Base-by-base conservation (phyloP, 768 basidiomycete species). In the Trametes cingulata region DNA sequence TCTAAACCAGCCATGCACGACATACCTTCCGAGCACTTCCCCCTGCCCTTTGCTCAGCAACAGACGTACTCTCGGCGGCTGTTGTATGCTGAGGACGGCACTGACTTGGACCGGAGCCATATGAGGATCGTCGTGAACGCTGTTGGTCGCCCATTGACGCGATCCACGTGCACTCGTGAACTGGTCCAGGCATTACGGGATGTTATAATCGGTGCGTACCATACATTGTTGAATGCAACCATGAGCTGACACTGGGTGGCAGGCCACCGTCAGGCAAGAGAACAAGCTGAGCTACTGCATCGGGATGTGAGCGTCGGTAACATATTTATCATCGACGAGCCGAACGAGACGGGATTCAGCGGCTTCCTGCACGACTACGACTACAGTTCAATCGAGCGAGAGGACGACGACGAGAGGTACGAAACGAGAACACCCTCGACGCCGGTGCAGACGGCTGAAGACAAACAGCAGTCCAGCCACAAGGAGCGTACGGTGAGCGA, bases 281-380 rank as follows among this genome's bases (percentile, higher is more conserved):
- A 41, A 39, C 2, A 60, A 59, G 0, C 58, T 35, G 42, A 40
- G 51, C 25, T 65, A 22, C 14, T 65, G 15, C 64, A 65, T 19
- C 56, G 64, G 13, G 64, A 65, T 27, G 36, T 65, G 24, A 65
- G 64, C 33, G 42, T 53, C 5, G 64, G 64, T 1, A 65, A 65
- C 36, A 50, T 65, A 7, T 24, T 65, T 17, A 53, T 65, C n/a
- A 40, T 48, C 0, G 51, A 50, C 29, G 53, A 61, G 5, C 6
- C 24, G 6, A 2, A 5, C 3, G 45, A 17, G 2, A 6, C 15
- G 3, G n/a, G 33, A 1, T 41, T 45, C 39, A 22, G 19, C 12
- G 63, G 53, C 13, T 62, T 65, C 60, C 25, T 62, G 17, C 51
- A 51, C 33, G 64, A 65, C 36, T 61, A 59, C 10, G 64, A 65